phyloP scores from a whole-genome alignment of 2,329 filamentous ascomycete species.

The Fonsecaea pugnacius region DNA sequence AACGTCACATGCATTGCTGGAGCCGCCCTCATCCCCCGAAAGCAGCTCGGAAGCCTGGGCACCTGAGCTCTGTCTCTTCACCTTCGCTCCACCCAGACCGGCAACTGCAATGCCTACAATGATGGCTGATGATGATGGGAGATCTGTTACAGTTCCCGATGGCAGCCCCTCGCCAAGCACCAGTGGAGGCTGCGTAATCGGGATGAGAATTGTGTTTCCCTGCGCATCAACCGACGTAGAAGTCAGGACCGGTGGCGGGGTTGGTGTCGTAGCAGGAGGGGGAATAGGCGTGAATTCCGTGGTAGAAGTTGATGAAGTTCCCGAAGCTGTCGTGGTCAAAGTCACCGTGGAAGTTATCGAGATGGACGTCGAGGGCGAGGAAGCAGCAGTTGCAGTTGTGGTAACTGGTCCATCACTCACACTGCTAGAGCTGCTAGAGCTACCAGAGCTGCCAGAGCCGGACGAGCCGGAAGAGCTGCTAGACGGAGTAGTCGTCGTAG shows the following conservation, averaged over 20 bases:
- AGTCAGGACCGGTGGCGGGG: slow-evolving; percentile 19
- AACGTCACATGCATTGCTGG: slow-evolving; percentile 28
- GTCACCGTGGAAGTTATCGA: slow-evolving; percentile 1
- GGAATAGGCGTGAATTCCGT: slow-evolving; percentile 24
- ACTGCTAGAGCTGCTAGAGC: slow-evolving; percentile 10
- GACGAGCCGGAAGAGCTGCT: background rate
- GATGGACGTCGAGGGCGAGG: slow-evolving; percentile 1
- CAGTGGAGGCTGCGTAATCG: slow-evolving; percentile 23
- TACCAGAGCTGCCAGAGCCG: too few species aligned
- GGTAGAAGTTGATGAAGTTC: slow-evolving; percentile 11
- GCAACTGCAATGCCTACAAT: slow-evolving; percentile 26
- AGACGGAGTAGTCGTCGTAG: slow-evolving; percentile 10
- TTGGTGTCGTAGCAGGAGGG: slow-evolving; percentile 21
- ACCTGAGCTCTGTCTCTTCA: slow-evolving; percentile 26
- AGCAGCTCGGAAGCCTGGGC: slow-evolving; percentile 15
- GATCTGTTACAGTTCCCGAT: slow-evolving; percentile 27
- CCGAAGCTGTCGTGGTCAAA: slow-evolving; percentile 11
- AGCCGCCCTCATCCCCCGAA: slow-evolving; percentile 22
- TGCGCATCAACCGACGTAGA: slow-evolving; percentile 22
- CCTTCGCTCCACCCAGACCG: slow-evolving; percentile 15
- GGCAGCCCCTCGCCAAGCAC: slow-evolving; percentile 32
- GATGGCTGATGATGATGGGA: slow-evolving; percentile 24
- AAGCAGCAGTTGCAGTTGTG: slow-evolving; percentile 7
- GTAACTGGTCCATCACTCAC: slow-evolving; percentile 6
- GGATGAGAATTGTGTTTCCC: slow-evolving; percentile 25